Evolutionary conservation across 148 eudicot genomes (phyloP).

Genomic region (Vaccinium myrtillus): DNA sequence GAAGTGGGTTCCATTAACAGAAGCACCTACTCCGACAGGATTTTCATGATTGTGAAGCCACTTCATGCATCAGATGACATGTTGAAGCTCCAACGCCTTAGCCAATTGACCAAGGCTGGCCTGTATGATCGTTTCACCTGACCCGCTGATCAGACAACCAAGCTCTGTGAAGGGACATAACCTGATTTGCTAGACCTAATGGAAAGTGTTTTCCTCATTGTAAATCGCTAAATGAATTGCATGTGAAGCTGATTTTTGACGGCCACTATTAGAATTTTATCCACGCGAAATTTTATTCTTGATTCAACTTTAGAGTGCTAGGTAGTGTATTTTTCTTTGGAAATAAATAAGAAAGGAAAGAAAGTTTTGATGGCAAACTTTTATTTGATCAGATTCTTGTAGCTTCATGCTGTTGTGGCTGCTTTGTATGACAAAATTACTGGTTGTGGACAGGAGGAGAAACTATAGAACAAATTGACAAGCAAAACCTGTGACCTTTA

Average conservation of each 20-base stretch:
- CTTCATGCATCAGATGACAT: background rate
- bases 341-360: slow-evolving; percentile 3
- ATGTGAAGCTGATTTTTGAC: background rate
- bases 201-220: background rate
- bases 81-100: background rate
- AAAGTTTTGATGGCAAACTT: background rate
- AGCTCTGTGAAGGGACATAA: background rate
- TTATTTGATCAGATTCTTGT: background rate
- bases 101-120: background rate
- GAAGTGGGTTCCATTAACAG: background rate
- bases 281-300: background rate
- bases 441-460: too few relatives aligned
- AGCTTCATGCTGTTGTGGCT: background rate
- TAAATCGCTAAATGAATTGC: background rate
- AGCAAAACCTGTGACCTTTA: background rate
- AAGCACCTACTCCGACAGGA: background rate
- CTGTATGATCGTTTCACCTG: background rate
- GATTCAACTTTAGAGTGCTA: background rate
- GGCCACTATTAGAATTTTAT: background rate
- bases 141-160: background rate
- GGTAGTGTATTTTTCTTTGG: background rate
- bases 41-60: background rate
- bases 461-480: too few relatives aligned
- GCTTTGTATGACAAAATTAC: background rate
- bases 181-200: slow-evolving; percentile 4